Evolutionary conservation across 2,329 filamentous ascomycete species (phyloP).

Genomic region (Fusarium cyanostomum): DNA sequence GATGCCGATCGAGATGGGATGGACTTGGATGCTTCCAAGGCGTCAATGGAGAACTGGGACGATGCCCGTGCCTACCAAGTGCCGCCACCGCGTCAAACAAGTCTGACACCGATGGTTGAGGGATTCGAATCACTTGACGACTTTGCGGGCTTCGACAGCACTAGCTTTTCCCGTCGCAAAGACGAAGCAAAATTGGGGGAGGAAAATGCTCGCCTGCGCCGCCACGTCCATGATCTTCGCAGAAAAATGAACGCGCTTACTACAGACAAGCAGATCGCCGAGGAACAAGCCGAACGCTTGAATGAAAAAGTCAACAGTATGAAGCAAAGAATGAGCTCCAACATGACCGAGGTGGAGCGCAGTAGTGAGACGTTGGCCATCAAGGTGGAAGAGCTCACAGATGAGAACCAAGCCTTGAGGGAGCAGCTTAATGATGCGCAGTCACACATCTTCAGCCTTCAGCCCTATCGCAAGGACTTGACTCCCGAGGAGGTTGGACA

Average conservation of each 20-base stretch:
- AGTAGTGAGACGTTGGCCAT: constrained; percentile 35
- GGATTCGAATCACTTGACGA: constrained; percentile 34
- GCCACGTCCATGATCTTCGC: constrained; percentile 36
- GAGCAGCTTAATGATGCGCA: constrained; percentile 49
- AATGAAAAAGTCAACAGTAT: constrained; percentile 38
- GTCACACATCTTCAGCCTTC: constrained; percentile 54
- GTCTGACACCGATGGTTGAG: constrained; percentile 17
- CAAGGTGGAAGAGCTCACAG: constrained; percentile 34
- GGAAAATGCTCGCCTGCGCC: constrained; percentile 27
- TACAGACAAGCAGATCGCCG: constrained; percentile 44
- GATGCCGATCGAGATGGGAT: constrained; percentile 10
- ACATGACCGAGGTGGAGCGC: constrained; percentile 37
- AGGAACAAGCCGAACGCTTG: constrained; percentile 44
- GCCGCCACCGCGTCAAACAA: constrained; percentile 2
- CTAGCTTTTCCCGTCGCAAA: constrained; percentile 14
- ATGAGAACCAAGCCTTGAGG: constrained; percentile 44
- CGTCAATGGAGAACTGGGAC: background rate
- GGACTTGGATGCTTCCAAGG: constrained; percentile 16
- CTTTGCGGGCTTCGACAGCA: constrained; percentile 24
- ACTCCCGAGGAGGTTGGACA: constrained; percentile 49
- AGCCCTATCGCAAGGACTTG: constrained; percentile 52
- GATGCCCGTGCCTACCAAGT: constrained; percentile 22
- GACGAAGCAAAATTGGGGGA: constrained; percentile 20
- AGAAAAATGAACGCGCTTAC: constrained; percentile 27
- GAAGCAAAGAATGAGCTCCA: constrained; percentile 37